Base-by-base conservation (phyloP, 1,139 yeast genomes). In the Candida sp. region DNA sequence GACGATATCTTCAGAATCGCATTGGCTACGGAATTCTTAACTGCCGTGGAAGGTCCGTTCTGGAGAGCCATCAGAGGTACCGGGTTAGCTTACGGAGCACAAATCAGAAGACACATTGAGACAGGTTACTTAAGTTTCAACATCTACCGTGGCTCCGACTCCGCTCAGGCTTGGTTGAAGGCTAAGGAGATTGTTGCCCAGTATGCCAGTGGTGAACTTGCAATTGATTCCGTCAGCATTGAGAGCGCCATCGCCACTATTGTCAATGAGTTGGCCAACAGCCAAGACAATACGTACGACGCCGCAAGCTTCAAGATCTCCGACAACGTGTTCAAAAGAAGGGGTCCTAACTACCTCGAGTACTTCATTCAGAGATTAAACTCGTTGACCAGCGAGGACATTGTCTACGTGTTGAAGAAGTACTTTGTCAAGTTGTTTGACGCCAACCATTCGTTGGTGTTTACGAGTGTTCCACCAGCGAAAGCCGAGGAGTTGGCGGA, bases 31-130 rank as follows among this genome's bases (percentile, higher is more conserved):
- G 93, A 89, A 52, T 89, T 86, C 62, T 75, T 96, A 54, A 88
- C 87, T 58, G 89, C 93, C 30, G 91, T 91, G 26, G 99, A 96
- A 68, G 99, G 99, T 1, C 98, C 99, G 37, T 87, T 94, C 58
- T 94, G 99, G 98, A 83, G 92, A 63, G 97, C 96, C 47, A 90
- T 96, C 39, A 83, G 99, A 69, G 99, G 99, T 38, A 83, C 93
- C 1, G 99, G 99, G 1, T 76, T 91, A 49, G 98, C 98, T 0
- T 96, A 96, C 67, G 98, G 98, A 32, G 96, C 94, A 1, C 77
- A 73, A 50, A 77, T 91, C 56, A 66, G 77, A 31, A 75, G 84
- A 49, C 79, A 80, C 58, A 64, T 83, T 17, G 97, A 92, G 58
- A 73, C 83, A 34, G 96, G 96, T 2, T 81, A 78, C 47, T 69